phyloP scores from a whole-genome alignment of 1,284 basidiomycete species.

The Melampsora americana region DNA sequence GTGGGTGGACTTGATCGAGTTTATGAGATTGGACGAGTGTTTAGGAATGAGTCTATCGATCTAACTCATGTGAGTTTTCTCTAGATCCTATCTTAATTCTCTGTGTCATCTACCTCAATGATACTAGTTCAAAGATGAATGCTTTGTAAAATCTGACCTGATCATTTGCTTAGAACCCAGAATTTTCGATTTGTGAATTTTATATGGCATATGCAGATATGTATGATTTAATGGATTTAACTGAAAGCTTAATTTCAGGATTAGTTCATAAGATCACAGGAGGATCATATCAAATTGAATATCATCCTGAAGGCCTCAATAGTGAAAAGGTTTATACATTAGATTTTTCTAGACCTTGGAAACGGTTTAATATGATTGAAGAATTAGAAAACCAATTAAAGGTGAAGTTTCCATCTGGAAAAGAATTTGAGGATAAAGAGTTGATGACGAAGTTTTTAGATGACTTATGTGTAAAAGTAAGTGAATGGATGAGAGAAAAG shows the following conservation, averaged over 20 bases:
- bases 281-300: slow-evolving; percentile 73
- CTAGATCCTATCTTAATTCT: background rate
- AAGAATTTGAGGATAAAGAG: slow-evolving; percentile 81
- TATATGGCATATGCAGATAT: slow-evolving; percentile 99
- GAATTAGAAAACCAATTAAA: slow-evolving; percentile 91
- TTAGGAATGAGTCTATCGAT: slow-evolving; percentile 98
- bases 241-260: slow-evolving; percentile 84
- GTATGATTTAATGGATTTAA: slow-evolving; percentile 98
- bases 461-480: slow-evolving; percentile 69
- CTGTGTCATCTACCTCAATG: background rate
- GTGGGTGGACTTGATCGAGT: slow-evolving; percentile 97
- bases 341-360: slow-evolving; percentile 95
- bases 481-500: too few relatives aligned
- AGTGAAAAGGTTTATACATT: slow-evolving; percentile 67
- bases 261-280: slow-evolving; percentile 83
- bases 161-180: slow-evolving; percentile 50
- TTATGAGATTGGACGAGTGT: slow-evolving; percentile 96
- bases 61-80: slow-evolving; percentile 96
- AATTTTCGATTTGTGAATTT: slow-evolving; percentile 90
- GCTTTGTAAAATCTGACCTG: background rate
- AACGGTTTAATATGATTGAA: slow-evolving; percentile 96
- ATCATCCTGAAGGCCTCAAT: slow-evolving; percentile 66
- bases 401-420: slow-evolving; percentile 89
- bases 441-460: slow-evolving; percentile 78
- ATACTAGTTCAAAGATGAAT: background rate